Evolutionary conservation across 2,329 filamentous ascomycete genomes (phyloP).

Genomic region (Trichoderma sp.): DNA sequence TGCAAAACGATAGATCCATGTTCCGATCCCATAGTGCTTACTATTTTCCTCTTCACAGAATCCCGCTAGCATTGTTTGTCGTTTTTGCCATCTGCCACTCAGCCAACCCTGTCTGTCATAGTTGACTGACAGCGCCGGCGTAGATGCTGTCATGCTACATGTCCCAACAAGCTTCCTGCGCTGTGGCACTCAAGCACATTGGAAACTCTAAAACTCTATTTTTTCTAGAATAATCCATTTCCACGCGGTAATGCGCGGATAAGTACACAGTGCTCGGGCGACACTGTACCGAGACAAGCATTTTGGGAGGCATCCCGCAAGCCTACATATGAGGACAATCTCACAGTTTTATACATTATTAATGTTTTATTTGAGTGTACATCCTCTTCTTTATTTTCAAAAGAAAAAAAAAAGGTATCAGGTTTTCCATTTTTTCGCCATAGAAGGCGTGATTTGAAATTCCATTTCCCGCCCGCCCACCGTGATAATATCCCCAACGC

Average conservation of each 20-base stretch:
- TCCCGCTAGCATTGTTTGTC: background rate
- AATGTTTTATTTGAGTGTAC: background rate
- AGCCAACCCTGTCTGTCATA: background rate
- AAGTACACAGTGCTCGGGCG: background rate
- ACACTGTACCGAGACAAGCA: background rate
- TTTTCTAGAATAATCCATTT: background rate
- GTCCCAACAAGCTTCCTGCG: background rate
- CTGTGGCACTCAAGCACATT: background rate
- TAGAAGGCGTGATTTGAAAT: background rate
- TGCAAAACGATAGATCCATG: background rate
- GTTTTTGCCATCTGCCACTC: background rate
- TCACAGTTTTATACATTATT: background rate
- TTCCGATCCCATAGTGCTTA: background rate
- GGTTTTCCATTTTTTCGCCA: background rate
- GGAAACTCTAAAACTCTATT: background rate
- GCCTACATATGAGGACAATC: background rate
- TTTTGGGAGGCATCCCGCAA: too few species aligned
- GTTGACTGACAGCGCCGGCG: background rate
- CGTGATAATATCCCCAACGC: background rate
- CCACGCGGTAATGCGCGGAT: background rate
- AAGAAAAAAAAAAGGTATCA: background rate
- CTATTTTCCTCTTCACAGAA: background rate
- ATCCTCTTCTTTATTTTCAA: background rate
- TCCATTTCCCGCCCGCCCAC: background rate
- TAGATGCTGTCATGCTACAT: background rate